Base-by-base conservation (phyloP, 2,329 filamentous ascomycete species). In the Raffaelea ambrosiae region DNA sequence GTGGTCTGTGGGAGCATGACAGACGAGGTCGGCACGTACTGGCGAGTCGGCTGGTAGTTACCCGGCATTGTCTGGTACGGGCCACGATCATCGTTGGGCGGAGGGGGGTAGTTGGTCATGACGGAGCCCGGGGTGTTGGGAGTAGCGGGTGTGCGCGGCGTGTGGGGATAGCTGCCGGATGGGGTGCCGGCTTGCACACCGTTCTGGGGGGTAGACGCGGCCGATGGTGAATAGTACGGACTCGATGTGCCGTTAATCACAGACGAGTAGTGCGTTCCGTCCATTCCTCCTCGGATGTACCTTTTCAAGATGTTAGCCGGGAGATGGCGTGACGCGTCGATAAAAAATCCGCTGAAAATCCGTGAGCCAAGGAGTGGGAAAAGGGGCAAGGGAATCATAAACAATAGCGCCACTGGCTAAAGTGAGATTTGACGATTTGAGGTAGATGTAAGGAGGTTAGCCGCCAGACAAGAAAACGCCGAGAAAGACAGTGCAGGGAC, bases 1-100 rank as follows among this genome's bases (percentile, higher is more conserved):
- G 77, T 76, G 21, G 81, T 68, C 63, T 85, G 81, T 41, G 82
- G 76, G 69, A 86, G 74, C 75, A 86, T 83, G n/a, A 45, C 50
- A 43, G 69, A 69, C 43, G 71, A 70, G 7, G 77, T 75, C 9
- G 74, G 72, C 36, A 71, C 70, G 60, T 82, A 83, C 61, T n/a
- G n/a, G n/a, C 73, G 74, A 44, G 72, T 73, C 39, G 69, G 68
- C 51, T 72, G 73, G 54, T 78, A 77, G 41, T 66, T 62, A 48
- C 56, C 75, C 53, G 71, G 69, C 59, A 75, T 72, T 70, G 81
- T 78, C 49, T 71, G 68, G 48, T 71, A 70, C n/a, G n/a, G n/a
- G 19, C 74, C 70, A 50, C 69, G 69, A 48, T 76, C 70, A 43
- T 68, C 68, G 35, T 68, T 73, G 51, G 64, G 64, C 26, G 64